These are phyloP conservation scores for Clarireedia hainanense DNA, from an alignment of 2,329 filamentous ascomycete species.

Conservation along the genomic window DNA sequence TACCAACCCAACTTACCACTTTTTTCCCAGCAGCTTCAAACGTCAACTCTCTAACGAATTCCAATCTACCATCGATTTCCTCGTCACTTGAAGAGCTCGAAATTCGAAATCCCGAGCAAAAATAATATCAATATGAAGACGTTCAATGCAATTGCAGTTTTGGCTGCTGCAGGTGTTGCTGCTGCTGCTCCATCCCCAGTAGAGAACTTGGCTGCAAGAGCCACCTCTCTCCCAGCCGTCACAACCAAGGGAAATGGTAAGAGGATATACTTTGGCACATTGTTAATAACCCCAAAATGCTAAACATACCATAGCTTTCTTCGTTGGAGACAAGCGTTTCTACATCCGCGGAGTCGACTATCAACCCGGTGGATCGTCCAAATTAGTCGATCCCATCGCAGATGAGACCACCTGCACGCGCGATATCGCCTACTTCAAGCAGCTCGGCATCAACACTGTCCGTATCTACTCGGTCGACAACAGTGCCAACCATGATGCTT, in stretches of 20 bases:
- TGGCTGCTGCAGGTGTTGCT: slow-evolving; percentile 21
- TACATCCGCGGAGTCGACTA: slow-evolving; percentile 58
- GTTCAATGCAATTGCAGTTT: slow-evolving; percentile 22
- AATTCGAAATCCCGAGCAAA: background rate
- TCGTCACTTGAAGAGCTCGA: background rate
- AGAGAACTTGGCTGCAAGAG: slow-evolving; percentile 16
- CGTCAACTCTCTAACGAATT: background rate
- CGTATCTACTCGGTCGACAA: slow-evolving; percentile 71
- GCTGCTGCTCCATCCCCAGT: slow-evolving; percentile 17
- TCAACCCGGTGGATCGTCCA: slow-evolving; percentile 51
- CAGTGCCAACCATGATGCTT: slow-evolving; percentile 57
- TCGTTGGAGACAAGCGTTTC: slow-evolving; percentile 32
- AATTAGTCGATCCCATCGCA: slow-evolving; percentile 56
- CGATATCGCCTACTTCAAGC: slow-evolving; percentile 59
- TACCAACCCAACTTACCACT: background rate
- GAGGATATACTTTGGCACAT: background rate
- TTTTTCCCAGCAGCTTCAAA: background rate
- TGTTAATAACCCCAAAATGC: background rate
- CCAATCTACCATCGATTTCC: background rate
- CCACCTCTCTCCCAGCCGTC: slow-evolving; percentile 20
- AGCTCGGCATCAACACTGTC: slow-evolving; percentile 63
- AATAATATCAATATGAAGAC: slow-evolving; percentile 24
- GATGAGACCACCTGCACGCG: slow-evolving; percentile 52
- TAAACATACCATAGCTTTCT: slow-evolving; percentile 24
- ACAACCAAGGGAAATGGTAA: slow-evolving; percentile 29